These are phyloP conservation scores for Pilobolus umbonatus DNA, from an alignment of 192 early-diverging fungal species.

Conservation along the genomic window DNA sequence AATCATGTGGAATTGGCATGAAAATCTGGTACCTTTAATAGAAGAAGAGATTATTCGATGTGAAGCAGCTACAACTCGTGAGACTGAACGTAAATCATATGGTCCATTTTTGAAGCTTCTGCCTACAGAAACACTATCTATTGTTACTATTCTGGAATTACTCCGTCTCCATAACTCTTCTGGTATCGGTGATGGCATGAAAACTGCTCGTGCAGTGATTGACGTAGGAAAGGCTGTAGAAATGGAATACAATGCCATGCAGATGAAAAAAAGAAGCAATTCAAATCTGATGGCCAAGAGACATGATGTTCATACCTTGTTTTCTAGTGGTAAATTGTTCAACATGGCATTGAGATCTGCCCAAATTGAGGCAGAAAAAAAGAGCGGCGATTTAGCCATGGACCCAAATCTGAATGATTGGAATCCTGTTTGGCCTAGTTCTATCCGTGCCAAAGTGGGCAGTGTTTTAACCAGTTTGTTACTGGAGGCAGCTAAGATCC, in stretches of 20 bases:
- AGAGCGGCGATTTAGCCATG: constrained; percentile 19
- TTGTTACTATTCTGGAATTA: constrained; percentile 81
- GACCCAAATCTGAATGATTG: constrained; percentile 17
- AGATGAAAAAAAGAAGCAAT: constrained; percentile 67
- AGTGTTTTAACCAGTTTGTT: constrained; percentile 54
- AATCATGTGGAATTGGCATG: constrained; percentile 73
- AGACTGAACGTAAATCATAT: constrained; percentile 48
- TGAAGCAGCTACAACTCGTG: constrained; percentile 6
- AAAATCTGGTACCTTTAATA: constrained; percentile 61
- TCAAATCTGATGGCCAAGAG: constrained; percentile 43
- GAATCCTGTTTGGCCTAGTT: constrained; percentile 34
- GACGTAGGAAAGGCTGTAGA: constrained; percentile 75
- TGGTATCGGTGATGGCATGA: constrained; percentile 50
- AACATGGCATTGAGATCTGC: constrained; percentile 73
- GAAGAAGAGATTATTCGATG: constrained; percentile 58
- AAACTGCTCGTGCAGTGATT: constrained; percentile 50
- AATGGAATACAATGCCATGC: constrained; percentile 74
- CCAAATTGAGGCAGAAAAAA: constrained; percentile 45
- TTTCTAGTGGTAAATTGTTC: constrained; percentile 73
- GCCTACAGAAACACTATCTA: constrained; percentile 67
- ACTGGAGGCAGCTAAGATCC: constrained; percentile 68
- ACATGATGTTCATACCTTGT: constrained; percentile 62
- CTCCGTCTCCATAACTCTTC: constrained; percentile 55
- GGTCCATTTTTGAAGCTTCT: constrained; percentile 63
- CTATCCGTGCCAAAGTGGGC: constrained; percentile 42